These are phyloP conservation scores for Sugiyamaella grinbergsii DNA, from an alignment of 1,139 yeast species.

Conservation along the genomic window DNA sequence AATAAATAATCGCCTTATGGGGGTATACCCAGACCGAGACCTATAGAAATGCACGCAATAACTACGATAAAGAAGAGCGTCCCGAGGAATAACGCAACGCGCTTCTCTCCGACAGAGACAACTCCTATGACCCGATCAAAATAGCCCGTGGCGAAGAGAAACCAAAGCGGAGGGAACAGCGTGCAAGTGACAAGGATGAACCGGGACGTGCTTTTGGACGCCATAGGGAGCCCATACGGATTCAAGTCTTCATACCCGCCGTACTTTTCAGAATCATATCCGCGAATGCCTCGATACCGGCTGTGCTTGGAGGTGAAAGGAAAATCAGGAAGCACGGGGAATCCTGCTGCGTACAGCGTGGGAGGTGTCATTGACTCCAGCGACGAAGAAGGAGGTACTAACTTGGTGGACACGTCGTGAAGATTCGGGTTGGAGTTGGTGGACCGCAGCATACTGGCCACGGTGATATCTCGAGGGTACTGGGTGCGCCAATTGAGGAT, in stretches of 20 bases:
- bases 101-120: slow-evolving; percentile 38
- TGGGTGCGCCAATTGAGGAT: slow-evolving; percentile 20
- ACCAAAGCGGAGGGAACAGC: slow-evolving; percentile 46
- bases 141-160: slow-evolving; percentile 43
- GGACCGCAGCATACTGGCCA: slow-evolving; percentile 19
- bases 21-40: slow-evolving; percentile 31
- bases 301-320: slow-evolving; percentile 17
- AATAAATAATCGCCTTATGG: slow-evolving; percentile 16
- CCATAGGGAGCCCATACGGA: slow-evolving; percentile 26
- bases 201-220: slow-evolving; percentile 25
- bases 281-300: slow-evolving; percentile 8
- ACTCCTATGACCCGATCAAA: slow-evolving; percentile 41
- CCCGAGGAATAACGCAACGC: slow-evolving; percentile 35
- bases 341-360: slow-evolving; percentile 20
- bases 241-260: slow-evolving; percentile 10
- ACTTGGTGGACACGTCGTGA: not conserved
- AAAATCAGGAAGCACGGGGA: slow-evolving; percentile 18
- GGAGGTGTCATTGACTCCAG: slow-evolving; percentile 13
- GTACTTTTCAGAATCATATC: slow-evolving; percentile 11
- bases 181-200: slow-evolving; percentile 31
- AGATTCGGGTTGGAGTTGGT: slow-evolving; percentile 9
- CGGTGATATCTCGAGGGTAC: slow-evolving; percentile 21
- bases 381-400: slow-evolving; percentile 11
- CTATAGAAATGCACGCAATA: slow-evolving; percentile 37
- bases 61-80: slow-evolving; percentile 34